Percentiles rank a stretch among this genome's conserved stretches.
Evolutionary conservation across 2,329 filamentous ascomycete species (phyloP).

Genomic region (Chaetomiaceae sp.): DNA sequence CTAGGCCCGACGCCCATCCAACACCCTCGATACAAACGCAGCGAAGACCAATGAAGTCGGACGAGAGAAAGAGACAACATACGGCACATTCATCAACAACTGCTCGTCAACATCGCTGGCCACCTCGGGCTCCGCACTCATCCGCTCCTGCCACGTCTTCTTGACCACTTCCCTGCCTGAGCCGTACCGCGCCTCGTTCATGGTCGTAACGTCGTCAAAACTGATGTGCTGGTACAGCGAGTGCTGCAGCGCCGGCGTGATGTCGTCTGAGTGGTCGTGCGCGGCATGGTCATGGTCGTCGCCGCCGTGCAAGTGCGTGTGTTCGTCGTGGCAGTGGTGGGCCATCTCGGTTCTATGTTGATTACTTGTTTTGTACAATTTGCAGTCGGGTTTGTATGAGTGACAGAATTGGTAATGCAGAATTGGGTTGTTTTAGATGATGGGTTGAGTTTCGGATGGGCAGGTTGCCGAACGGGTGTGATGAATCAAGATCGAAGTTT

Average conservation of each 20-base stretch:
- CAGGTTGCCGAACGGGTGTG: too few relatives aligned
- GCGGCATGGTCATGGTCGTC: constrained; percentile 73
- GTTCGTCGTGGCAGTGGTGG: constrained; percentile 46
- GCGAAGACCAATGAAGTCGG: constrained; percentile 30
- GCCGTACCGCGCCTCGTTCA: constrained; percentile 70
- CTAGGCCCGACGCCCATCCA: too few relatives aligned
- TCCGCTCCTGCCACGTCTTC: constrained; percentile 84
- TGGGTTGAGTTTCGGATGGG: too few relatives aligned
- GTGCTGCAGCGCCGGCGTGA: constrained; percentile 83
- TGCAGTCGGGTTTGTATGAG: too few relatives aligned
- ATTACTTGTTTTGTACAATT: background rate
- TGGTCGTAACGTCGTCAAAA: constrained; percentile 74
- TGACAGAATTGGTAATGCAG: too few relatives aligned
- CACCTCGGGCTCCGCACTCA: constrained; percentile 66
- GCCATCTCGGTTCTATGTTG: constrained; percentile 20
- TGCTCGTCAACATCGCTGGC: constrained; percentile 87
- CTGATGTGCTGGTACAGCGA: constrained; percentile 89
- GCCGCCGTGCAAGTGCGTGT: constrained; percentile 35
- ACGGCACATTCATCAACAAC: constrained; percentile 88
- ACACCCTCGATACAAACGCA: too few relatives aligned
- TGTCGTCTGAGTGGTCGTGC: constrained; percentile 88
- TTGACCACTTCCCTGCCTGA: constrained; percentile 70
- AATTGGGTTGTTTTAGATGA: too few relatives aligned
- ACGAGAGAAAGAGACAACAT: constrained; percentile 30
- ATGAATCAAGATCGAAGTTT: too few relatives aligned